These are phyloP conservation scores for Lecanoromycetidae sp. DNA, from an alignment of 2,329 filamentous ascomycete species.

Conservation along the genomic window DNA sequence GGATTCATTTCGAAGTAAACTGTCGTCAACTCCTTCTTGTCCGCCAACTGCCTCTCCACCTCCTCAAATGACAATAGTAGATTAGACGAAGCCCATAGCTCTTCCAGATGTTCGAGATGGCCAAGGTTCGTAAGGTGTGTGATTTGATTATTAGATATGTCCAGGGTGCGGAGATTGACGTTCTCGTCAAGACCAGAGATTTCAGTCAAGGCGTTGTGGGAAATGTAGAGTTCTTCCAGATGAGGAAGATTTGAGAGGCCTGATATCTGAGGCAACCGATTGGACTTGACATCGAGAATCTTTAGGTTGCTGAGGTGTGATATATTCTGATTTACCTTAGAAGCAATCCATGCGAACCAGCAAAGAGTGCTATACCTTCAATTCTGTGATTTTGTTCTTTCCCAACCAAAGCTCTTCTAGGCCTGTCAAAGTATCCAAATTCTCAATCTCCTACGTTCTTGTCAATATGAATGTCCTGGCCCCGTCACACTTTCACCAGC, in stretches of 20 bases:
- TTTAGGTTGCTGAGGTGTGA: slow-evolving; percentile 64
- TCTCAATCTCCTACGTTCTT: slow-evolving; percentile 55
- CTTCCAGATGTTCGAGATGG: slow-evolving; percentile 60
- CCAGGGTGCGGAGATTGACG: slow-evolving; percentile 60
- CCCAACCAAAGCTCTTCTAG: slow-evolving; percentile 89
- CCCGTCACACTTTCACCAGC: slow-evolving; percentile 18
- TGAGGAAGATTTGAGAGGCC: slow-evolving; percentile 61
- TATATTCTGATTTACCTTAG: slow-evolving; percentile 42
- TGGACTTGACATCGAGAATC: slow-evolving; percentile 89
- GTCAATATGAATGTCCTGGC: slow-evolving; percentile 12
- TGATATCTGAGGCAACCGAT: slow-evolving; percentile 68
- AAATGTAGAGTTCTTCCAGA: slow-evolving; percentile 89
- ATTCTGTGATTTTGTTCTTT: slow-evolving; percentile 88
- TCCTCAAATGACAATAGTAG: slow-evolving; percentile 67
- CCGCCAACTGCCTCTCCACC: slow-evolving; percentile 59
- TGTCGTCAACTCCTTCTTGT: slow-evolving; percentile 70
- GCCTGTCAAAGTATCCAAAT: slow-evolving; percentile 61
- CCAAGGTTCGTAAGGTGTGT: slow-evolving; percentile 60
- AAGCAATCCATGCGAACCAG: neutral
- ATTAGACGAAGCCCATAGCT: slow-evolving; percentile 92
- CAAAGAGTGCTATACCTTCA: slow-evolving; percentile 40
- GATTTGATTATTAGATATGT: slow-evolving; percentile 82
- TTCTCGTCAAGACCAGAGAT: slow-evolving; percentile 61
- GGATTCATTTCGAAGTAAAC: slow-evolving; percentile 97
- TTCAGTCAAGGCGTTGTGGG: slow-evolving; percentile 76